phyloP scores from a whole-genome alignment of 1,284 basidiomycete species.

The Coriolopsis trogii region DNA sequence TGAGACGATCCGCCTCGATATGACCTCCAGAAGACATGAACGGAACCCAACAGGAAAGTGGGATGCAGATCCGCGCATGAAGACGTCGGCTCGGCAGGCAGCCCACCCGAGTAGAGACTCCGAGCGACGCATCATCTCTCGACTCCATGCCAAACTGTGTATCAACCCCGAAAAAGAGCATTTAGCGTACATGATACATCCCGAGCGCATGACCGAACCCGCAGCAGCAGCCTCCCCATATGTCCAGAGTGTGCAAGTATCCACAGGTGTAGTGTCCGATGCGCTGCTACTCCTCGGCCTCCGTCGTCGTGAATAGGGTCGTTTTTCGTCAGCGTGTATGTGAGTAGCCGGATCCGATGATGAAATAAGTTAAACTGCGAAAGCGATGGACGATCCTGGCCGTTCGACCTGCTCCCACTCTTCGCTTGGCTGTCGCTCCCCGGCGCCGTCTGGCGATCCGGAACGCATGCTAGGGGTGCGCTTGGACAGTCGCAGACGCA shows the following conservation, averaged over 20 bases:
- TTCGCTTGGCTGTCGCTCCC: constrained; percentile 14
- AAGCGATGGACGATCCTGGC: constrained; percentile 12
- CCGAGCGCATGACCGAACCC: constrained; percentile 5
- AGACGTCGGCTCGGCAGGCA: not conserved
- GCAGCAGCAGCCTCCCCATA: not conserved
- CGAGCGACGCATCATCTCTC: not conserved
- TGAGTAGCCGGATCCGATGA: not conserved
- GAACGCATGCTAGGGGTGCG: not conserved
- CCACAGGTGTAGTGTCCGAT: not conserved
- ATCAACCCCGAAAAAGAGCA: not conserved
- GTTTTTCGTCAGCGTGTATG: not conserved
- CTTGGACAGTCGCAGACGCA: constrained; percentile 17
- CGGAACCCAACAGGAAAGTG: not conserved
- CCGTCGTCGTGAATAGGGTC: not conserved
- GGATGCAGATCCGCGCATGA: not conserved
- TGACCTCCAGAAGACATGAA: no score
- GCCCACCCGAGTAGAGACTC: not conserved
- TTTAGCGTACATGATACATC: constrained; percentile 7
- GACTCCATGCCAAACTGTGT: not conserved
- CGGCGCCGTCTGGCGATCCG: not conserved
- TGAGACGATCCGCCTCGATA: no score
- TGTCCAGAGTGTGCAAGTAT: constrained; percentile 3
- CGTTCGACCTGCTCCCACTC: constrained; percentile 28
- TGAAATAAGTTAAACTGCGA: constrained; percentile 8
- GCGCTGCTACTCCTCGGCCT: not conserved